phyloP scores from a whole-genome alignment of 73 alveolate genomes.

The Paraurostyla sp. region DNA sequence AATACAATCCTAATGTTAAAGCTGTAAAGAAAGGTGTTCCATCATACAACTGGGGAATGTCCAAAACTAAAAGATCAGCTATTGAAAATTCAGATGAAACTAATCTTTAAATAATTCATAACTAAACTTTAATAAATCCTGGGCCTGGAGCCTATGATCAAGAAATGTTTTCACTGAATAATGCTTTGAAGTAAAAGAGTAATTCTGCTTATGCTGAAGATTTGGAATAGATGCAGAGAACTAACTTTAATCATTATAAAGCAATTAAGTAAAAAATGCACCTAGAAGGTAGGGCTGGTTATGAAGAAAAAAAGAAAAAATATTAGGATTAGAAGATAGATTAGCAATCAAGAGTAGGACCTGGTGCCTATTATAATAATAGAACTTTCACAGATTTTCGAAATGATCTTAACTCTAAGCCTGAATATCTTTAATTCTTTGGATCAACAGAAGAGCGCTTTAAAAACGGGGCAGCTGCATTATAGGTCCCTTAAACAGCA shows the following conservation, averaged over 20 bases:
- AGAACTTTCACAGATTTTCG: slow-evolving; percentile 2
- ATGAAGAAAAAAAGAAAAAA: background rate
- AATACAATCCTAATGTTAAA: slow-evolving; percentile 10
- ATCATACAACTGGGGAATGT: slow-evolving; percentile 45
- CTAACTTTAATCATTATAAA: background rate
- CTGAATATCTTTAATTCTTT: slow-evolving; percentile 59
- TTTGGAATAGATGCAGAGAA: background rate
- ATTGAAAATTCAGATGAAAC: background rate
- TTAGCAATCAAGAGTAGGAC: slow-evolving; percentile 16
- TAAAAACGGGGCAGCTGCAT: background rate
- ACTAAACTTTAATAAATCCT: background rate
- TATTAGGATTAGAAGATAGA: slow-evolving; percentile 10
- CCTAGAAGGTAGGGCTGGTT: background rate
- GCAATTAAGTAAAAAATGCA: slow-evolving; percentile 25
- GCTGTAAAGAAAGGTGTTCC: slow-evolving; percentile 21
- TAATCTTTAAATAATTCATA: background rate
- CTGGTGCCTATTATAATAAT: slow-evolving; percentile 51
- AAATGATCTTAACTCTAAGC: slow-evolving; percentile 44
- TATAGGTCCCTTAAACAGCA: background rate
- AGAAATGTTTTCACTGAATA: background rate
- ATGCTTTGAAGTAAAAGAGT: background rate
- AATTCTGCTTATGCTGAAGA: background rate
- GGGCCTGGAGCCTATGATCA: slow-evolving; percentile 58
- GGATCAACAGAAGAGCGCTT: slow-evolving; percentile 57
- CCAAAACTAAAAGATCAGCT: slow-evolving; percentile 15